Evolutionary conservation across 495 filamentous ascomycete genomes (phyloP).

Genomic region (Aspergillus sparsus): DNA sequence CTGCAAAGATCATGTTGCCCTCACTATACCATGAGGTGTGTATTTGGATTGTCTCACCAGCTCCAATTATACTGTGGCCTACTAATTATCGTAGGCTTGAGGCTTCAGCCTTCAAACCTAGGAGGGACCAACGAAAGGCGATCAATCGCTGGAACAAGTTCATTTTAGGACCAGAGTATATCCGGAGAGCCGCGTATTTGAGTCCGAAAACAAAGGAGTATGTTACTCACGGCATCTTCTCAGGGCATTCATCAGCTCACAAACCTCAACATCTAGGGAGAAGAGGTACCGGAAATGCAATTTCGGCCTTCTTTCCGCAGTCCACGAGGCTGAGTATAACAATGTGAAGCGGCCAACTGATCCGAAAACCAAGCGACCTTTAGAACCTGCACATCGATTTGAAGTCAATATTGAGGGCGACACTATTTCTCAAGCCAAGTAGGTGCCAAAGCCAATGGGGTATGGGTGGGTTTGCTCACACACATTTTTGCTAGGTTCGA

Average conservation of each 20-base stretch:
- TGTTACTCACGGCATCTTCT: conserved; percentile 25
- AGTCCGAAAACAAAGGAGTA: conserved; percentile 78
- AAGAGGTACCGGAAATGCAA: conserved; percentile 69
- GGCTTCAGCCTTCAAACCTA: conserved; percentile 65
- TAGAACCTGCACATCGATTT: conserved; percentile 77
- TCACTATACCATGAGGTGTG: conserved; percentile 86
- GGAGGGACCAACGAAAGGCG: conserved; percentile 81
- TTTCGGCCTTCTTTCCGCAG: conserved; percentile 69
- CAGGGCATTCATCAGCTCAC: conserved; percentile 16
- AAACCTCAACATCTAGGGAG: conserved; percentile 49
- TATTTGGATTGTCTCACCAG: background rate
- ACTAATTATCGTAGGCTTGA: conserved; percentile 56
- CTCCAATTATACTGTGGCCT: conserved; percentile 15
- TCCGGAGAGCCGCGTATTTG: conserved; percentile 66
- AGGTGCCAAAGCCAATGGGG: conserved; percentile 17
- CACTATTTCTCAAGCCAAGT: conserved; percentile 86
- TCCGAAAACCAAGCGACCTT: conserved; percentile 52
- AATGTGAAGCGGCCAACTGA: conserved; percentile 56
- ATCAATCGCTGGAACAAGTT: conserved; percentile 89
- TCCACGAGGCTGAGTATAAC: conserved; percentile 70
- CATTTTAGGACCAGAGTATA: conserved; percentile 77
- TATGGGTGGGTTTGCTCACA: background rate
- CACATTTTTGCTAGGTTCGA: conserved; percentile 42
- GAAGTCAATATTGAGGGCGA: conserved; percentile 78
- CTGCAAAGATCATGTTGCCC: conserved; percentile 82